A percentile compares a stretch with the other conserved stretches of the same genome.
Conservation (phyloP, 2,329 filamentous ascomycete species). For the Aspergillus pseudonomiae region DNA sequence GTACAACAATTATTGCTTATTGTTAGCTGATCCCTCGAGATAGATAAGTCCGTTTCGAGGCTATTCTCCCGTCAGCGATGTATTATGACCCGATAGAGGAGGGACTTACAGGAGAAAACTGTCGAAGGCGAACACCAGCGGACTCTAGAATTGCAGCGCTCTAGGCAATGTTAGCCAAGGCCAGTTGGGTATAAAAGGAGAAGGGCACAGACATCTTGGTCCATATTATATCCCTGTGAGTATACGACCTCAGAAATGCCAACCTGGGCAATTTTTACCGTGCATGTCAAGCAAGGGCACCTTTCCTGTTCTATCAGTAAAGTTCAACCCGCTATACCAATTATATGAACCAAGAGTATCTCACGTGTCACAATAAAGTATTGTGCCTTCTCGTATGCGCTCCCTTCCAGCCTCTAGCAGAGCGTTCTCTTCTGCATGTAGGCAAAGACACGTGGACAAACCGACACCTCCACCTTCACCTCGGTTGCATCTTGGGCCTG, state of each 20-base stretch:
- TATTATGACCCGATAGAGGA: background rate
- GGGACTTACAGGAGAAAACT: slow-evolving; percentile 73
- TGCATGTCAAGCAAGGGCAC: slow-evolving; percentile 91
- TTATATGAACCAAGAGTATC: slow-evolving; percentile 18
- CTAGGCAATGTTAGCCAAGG: slow-evolving; percentile 32
- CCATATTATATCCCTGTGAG: slow-evolving; percentile 92
- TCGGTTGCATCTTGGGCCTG: slow-evolving; percentile 74
- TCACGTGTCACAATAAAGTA: slow-evolving; percentile 86
- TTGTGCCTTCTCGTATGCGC: slow-evolving; percentile 77
- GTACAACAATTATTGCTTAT: background rate
- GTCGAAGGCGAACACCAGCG: slow-evolving; percentile 80
- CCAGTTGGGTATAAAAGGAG: background rate
- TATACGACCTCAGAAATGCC: slow-evolving; percentile 96
- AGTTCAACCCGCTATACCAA: background rate
- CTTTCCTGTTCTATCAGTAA: background rate
- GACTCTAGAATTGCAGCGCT: slow-evolving; percentile 80
- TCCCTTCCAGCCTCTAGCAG: slow-evolving; percentile 92
- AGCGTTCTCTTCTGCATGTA: slow-evolving; percentile 98
- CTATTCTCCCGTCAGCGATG: slow-evolving; percentile 40
- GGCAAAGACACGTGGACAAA: slow-evolving; percentile 85
- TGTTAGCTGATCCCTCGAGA: slow-evolving; percentile 50
- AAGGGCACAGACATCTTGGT: slow-evolving; percentile 59
- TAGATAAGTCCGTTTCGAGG: slow-evolving; percentile 67
- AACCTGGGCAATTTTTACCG: slow-evolving; percentile 97
- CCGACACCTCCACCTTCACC: slow-evolving; percentile 70